A percentile compares a stretch with the other conserved stretches of the same genome.
These are phyloP conservation scores for Elaeis guineensis DNA, from an alignment of 176 grass and related monocot genomes.

Conservation along the genomic window DNA sequence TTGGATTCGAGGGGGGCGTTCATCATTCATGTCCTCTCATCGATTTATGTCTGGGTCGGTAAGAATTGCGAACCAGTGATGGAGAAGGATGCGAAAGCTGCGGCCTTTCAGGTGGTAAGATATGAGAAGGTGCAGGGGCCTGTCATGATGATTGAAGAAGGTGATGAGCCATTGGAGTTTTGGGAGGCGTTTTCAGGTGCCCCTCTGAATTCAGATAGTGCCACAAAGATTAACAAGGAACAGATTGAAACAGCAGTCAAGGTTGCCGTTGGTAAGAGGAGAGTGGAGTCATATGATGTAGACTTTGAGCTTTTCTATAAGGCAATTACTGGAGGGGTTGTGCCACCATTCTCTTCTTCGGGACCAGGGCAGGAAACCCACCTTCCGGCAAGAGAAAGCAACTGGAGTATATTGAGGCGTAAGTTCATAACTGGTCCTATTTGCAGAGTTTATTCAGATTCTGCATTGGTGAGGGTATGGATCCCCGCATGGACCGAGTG, in stretches of 20 bases:
- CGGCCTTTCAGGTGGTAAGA: conserved; percentile 83
- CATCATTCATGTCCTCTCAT: conserved; percentile 76
- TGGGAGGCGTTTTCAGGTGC: conserved; percentile 81
- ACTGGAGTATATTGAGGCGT: conserved; percentile 68
- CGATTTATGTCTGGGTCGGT: conserved; percentile 94
- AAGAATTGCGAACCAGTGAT: conserved; percentile 63
- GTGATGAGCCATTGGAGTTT: conserved; percentile 65
- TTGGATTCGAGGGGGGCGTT: conserved; percentile 93
- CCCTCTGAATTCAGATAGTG: conserved; percentile 43
- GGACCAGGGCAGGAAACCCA: conserved; percentile 61
- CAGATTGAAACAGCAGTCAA: conserved; percentile 45
- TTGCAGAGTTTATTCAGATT: conserved; percentile 60
- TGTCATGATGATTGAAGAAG: conserved; percentile 65
- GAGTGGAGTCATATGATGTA: conserved; percentile 60
- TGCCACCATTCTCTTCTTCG: conserved; percentile 79
- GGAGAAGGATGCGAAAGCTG: conserved; percentile 82
- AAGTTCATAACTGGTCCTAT: conserved; percentile 54
- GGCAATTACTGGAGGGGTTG: conserved; percentile 72
- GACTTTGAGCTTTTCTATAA: conserved; percentile 85
- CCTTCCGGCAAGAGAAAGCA: conserved; percentile 88
- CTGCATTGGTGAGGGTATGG: conserved; percentile 46
- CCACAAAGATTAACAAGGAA: conserved; percentile 43
- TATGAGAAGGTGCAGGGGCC: conserved; percentile 93
- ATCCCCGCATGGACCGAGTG: conserved; percentile 32
- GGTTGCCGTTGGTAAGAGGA: conserved; percentile 38